phyloP scores from a whole-genome alignment of 805 yeast genomes.

The Kodamaea leandrae region DNA sequence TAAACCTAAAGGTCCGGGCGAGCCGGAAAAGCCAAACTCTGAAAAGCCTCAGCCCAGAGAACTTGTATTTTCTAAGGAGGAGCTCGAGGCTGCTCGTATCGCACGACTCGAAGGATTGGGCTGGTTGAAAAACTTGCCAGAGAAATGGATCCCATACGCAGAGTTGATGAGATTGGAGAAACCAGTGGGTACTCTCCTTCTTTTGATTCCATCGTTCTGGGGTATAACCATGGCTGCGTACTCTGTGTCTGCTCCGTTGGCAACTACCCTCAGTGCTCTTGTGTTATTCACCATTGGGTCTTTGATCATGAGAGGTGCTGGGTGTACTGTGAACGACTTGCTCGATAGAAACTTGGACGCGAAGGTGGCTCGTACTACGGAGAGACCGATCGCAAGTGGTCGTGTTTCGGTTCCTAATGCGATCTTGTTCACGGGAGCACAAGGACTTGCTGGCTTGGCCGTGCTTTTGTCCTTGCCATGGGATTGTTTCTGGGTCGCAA shows the following conservation, averaged over 20 bases:
- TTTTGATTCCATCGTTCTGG: conserved; percentile 88
- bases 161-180: conserved; percentile 88
- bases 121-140: conserved; percentile 63
- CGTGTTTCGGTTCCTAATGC: conserved; percentile 74
- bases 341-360: conserved; percentile 79
- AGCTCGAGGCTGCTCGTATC: conserved; percentile 48
- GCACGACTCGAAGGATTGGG: conserved; percentile 46
- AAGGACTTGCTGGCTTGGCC: conserved; percentile 69
- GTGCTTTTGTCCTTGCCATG: conserved; percentile 71
- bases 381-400: conserved; percentile 91
- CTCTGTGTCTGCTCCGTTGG: conserved; percentile 63
- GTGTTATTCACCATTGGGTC: conserved; percentile 81
- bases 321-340: conserved; percentile 92
- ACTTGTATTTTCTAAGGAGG: conserved; percentile 35
- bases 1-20: no score
- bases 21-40: background rate
- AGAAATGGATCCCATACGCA: conserved; percentile 80
- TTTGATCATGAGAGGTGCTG: conserved; percentile 93
- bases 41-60: background rate
- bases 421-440: conserved; percentile 63
- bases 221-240: conserved; percentile 88
- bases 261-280: conserved; percentile 58
- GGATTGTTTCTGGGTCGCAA: conserved; percentile 80
- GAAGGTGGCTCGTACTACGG: conserved; percentile 83
- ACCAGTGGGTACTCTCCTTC: conserved; percentile 91